Percentiles rank a stretch among this genome's conserved stretches.
Evolutionary conservation across 495 filamentous ascomycete species (phyloP).

Genomic region (Podospora pseudopauciseta): DNA sequence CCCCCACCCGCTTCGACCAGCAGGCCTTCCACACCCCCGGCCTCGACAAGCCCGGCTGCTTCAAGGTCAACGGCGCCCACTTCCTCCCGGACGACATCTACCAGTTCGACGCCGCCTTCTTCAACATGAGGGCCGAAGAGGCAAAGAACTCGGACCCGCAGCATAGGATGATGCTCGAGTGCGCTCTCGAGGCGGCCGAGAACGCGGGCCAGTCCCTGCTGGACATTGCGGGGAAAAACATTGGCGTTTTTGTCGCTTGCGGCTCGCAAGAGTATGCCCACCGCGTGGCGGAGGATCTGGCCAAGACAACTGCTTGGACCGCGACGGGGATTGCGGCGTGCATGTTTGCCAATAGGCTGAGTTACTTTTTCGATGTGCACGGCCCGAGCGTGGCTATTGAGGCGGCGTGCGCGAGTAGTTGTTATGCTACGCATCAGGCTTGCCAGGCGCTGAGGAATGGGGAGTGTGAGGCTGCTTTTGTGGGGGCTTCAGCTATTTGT

Average conservation of each 20-base stretch:
- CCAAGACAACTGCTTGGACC: background rate
- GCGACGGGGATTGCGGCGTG: background rate
- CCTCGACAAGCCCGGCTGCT: slow-evolving; percentile 4
- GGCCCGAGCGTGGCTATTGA: slow-evolving; percentile 43
- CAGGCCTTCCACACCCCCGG: background rate
- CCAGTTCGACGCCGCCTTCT: slow-evolving; percentile 38
- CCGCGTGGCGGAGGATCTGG: background rate
- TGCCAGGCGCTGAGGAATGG: slow-evolving; percentile 46
- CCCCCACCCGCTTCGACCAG: background rate
- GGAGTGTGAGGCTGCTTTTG: slow-evolving; percentile 39
- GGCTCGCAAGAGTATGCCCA: slow-evolving; percentile 22
- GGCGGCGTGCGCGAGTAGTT: slow-evolving; percentile 54
- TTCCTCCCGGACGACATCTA: slow-evolving; percentile 35
- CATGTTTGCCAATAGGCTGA: slow-evolving; percentile 41
- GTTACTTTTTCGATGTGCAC: slow-evolving; percentile 46
- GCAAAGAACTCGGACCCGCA: slow-evolving; percentile 34
- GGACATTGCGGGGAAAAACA: slow-evolving; percentile 35
- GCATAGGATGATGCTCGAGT: slow-evolving; percentile 39
- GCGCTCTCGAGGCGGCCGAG: slow-evolving; percentile 39
- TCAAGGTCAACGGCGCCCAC: slow-evolving; percentile 16
- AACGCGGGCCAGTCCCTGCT: slow-evolving; percentile 39
- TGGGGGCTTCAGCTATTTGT: slow-evolving; percentile 52
- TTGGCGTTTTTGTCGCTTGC: slow-evolving; percentile 45
- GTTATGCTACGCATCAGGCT: slow-evolving; percentile 51
- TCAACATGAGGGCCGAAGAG: slow-evolving; percentile 35